phyloP scores from a whole-genome alignment of 805 yeast genomes.

The Torulaspora microellipsoides region DNA sequence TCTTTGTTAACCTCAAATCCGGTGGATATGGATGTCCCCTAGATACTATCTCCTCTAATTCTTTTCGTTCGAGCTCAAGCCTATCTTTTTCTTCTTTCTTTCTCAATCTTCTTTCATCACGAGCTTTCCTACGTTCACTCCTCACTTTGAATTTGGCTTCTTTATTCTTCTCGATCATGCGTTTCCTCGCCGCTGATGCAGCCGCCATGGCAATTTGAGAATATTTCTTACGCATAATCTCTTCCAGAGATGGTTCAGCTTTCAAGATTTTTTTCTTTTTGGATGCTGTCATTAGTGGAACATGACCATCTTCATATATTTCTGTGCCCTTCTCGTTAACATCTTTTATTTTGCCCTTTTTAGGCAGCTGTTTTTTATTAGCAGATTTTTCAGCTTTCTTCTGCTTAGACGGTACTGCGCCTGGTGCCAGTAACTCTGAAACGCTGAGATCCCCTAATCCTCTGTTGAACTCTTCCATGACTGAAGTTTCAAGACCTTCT shows the following conservation, averaged over 20 bases:
- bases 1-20: slow-evolving; percentile 29
- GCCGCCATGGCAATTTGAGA: slow-evolving; percentile 23
- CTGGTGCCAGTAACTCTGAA: slow-evolving; percentile 13
- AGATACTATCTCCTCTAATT: slow-evolving; percentile 30
- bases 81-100: slow-evolving; percentile 23
- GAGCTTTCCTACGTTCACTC: slow-evolving; percentile 15
- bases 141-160: slow-evolving; percentile 14
- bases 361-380: slow-evolving; percentile 1
- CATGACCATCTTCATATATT: not conserved
- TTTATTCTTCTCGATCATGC: slow-evolving; percentile 20
- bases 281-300: not conserved
- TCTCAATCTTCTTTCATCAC: slow-evolving; percentile 19
- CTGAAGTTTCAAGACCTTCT: slow-evolving; percentile 18
- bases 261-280: slow-evolving; percentile 11
- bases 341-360: slow-evolving; percentile 5
- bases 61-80: slow-evolving; percentile 24
- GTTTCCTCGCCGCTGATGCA: slow-evolving; percentile 28
- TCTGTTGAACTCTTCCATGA: slow-evolving; percentile 28
- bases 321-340: slow-evolving; percentile 21
- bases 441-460: slow-evolving; percentile 25
- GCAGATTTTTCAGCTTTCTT: slow-evolving; percentile 19
- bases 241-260: slow-evolving; percentile 16
- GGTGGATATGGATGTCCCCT: slow-evolving; percentile 35
- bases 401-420: slow-evolving; percentile 27
- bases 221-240: slow-evolving; percentile 20